Evolutionary conservation across 2,329 filamentous ascomycete genomes (phyloP), one percentile per base, ranked within the genome.

Genomic region (Atkinsonella texensis): DNA sequence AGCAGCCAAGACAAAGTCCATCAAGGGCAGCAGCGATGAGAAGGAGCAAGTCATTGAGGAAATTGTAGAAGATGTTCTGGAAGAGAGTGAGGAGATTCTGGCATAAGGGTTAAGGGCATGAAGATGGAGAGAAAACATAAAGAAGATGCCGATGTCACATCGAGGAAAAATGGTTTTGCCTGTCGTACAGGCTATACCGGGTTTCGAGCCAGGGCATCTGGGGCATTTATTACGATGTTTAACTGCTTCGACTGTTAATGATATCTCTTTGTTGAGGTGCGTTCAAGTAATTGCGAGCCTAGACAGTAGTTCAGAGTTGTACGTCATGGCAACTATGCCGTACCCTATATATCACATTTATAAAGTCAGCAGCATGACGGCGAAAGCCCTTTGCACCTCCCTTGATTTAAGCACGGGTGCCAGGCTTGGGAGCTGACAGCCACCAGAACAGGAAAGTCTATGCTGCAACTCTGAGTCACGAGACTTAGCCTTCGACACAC

Each of bases 41-140:
- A 80, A 87, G 69, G 87, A 87, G 57, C 74, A 80, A 62, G 83
- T 94, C 56, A 89, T 96, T 56, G 93, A 97, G 71, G 87, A 91
- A 74, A 85, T 88, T 59, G 82, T 88, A 58, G 85, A 89, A 71
- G 90, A 96, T 73, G 91, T 83, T 20, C 68, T 83, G 49, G 80
- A 90, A 71, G 87, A 96, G 79, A 85, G 76, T 53, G 93, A 97
- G 76, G 93, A 97, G 70, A 70, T 82, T 59, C 65, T 82, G 48
- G 62, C 54, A 56, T 70, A 67, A 59, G 61, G 13, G 23, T 40
- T 42, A 3, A 20, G 20, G 15, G 43, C 23, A 40, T 31, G 49
- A 35, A 28, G 23, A 15, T 10, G 35, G 15, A 12, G 32, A 15
- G 13, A 40, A 17, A 9, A 44, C 39, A 13, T n/a, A 7, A 1